phyloP scores from a whole-genome alignment of 441 rosid species.

The Daphne laureola region DNA sequence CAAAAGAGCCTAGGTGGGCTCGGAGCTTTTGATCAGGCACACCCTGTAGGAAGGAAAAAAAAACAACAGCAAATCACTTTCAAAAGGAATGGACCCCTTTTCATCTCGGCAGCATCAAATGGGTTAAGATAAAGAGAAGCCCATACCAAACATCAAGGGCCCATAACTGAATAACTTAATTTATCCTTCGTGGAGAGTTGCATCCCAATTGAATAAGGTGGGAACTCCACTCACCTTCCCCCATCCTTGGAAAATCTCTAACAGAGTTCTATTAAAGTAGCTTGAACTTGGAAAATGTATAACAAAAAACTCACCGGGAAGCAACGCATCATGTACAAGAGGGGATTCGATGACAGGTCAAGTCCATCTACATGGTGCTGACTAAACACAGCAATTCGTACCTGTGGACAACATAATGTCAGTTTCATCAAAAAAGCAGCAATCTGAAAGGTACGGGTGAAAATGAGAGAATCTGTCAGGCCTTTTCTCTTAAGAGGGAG shows the following conservation, averaged over 20 bases:
- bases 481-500: too few species aligned
- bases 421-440: slow-evolving; percentile 10
- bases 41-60: slow-evolving; percentile 47
- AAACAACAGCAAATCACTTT: slow-evolving; percentile 15
- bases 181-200: too few species aligned
- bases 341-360: slow-evolving; percentile 91
- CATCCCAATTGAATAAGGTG: neutral
- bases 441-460: too few species aligned
- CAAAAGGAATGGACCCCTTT: neutral
- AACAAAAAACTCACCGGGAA: slow-evolving; percentile 60
- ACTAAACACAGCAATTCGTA: slow-evolving; percentile 93
- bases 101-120: too few species aligned
- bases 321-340: slow-evolving; percentile 96
- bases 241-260: too few species aligned
- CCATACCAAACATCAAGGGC: neutral
- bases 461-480: too few species aligned
- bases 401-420: slow-evolving; percentile 39
- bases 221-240: neutral
- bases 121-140: too few species aligned
- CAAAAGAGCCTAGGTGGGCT: slow-evolving; percentile 89
- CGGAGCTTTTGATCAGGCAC: slow-evolving; percentile 96
- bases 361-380: slow-evolving; percentile 99
- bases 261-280: neutral
- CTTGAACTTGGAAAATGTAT: slow-evolving; percentile 7
- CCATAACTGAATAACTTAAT: too few species aligned